These are phyloP conservation scores for Grammothele lineata DNA, from an alignment of 768 basidiomycete species.

Conservation along the genomic window DNA sequence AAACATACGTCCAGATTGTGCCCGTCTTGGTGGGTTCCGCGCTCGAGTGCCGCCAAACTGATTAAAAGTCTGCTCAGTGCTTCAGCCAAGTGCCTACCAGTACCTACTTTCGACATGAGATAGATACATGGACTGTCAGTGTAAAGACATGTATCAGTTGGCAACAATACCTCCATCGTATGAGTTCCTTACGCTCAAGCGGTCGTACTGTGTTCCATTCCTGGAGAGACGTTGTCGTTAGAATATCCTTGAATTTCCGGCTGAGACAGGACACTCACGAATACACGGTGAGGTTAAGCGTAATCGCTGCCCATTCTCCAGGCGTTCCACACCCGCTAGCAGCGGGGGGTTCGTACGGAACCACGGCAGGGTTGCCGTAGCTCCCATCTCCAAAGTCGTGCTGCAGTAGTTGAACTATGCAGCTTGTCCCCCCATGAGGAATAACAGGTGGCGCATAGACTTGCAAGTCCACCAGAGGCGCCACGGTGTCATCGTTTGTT, in stretches of 20 bases:
- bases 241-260: too few species aligned
- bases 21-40: constrained; percentile 62
- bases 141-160: too few species aligned
- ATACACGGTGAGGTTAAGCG: constrained; percentile 68
- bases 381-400: constrained; percentile 10
- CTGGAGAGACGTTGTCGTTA: neutral
- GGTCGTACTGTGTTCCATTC: constrained; percentile 48
- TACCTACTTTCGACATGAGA: constrained; percentile 9
- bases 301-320: constrained; percentile 67
- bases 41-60: constrained; percentile 74
- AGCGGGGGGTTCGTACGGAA: neutral
- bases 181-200: constrained; percentile 36
- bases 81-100: neutral
- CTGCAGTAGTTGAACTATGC: constrained; percentile 5
- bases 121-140: constrained; percentile 4
- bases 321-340: constrained; percentile 43
- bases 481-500: constrained; percentile 3
- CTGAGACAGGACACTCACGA: neutral
- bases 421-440: neutral
- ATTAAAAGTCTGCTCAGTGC: neutral
- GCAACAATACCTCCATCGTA: too few species aligned
- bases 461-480: constrained; percentile 7
- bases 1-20: constrained; percentile 60
- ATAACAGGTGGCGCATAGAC: constrained; percentile 10
- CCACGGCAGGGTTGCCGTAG: constrained; percentile 6